Evolutionary conservation across 441 rosid genomes (phyloP).

Genomic region (Gossypium aridum): DNA sequence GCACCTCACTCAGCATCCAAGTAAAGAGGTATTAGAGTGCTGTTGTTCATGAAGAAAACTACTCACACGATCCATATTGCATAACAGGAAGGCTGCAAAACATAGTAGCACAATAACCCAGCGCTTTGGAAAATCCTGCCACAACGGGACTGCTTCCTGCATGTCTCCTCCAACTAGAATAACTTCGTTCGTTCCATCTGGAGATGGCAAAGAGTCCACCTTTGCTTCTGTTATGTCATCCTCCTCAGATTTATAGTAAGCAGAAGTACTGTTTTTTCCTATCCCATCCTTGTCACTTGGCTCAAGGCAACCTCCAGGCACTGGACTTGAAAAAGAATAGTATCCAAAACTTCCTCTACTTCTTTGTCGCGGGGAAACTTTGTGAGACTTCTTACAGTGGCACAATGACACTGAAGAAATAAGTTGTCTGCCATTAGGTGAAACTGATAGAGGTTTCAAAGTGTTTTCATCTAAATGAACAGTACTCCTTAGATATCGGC

Average conservation of each 20-base stretch:
- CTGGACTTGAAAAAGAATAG: conserved; percentile 22
- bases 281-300: conserved; percentile 15
- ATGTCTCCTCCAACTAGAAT: conserved; percentile 41
- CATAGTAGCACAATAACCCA: conserved; percentile 89
- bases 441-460: conserved; percentile 20
- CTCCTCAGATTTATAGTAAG: conserved; percentile 78
- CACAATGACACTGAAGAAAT: conserved; percentile 14
- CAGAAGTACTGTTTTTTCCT: conserved; percentile 36
- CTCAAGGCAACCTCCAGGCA: conserved; percentile 25
- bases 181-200: conserved; percentile 51
- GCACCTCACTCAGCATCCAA: conserved; percentile 11
- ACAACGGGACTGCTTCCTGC: conserved; percentile 58
- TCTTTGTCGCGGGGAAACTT: conserved; percentile 17
- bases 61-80: conserved; percentile 98
- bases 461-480: conserved; percentile 23
- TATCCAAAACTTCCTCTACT: conserved; percentile 27
- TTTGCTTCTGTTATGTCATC: conserved; percentile 51
- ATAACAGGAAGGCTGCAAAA: conserved; percentile 72
- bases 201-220: conserved; percentile 41
- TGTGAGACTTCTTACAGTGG: conserved; percentile 21
- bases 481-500: conserved; percentile 17
- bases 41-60: neutral
- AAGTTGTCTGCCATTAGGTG: conserved; percentile 20
- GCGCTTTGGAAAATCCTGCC: conserved; percentile 79
- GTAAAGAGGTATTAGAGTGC: neutral